A percentile compares a stretch with the other conserved stretches of the same genome.
These are phyloP conservation scores for Helicocarpus griseus DNA, from an alignment of 2,329 filamentous ascomycete genomes.

Conservation along the genomic window DNA sequence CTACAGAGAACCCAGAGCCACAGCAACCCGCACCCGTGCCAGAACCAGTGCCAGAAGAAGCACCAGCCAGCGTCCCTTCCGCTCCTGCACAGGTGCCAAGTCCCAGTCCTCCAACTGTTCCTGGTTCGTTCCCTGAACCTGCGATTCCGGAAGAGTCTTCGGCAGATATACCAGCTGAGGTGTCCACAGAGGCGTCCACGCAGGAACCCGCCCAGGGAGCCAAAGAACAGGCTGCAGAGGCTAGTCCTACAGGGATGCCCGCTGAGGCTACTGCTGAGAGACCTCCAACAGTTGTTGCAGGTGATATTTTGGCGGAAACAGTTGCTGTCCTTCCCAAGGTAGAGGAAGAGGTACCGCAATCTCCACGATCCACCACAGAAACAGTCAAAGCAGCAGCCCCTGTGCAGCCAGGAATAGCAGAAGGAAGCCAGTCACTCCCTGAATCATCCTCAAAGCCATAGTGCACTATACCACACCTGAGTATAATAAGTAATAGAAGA, in stretches of 20 bases:
- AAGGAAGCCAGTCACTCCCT: neutral
- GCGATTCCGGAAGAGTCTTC: conserved; percentile 4
- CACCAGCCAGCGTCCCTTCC: neutral
- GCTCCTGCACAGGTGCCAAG: neutral
- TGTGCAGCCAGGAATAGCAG: neutral
- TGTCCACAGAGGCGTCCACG: too few species aligned
- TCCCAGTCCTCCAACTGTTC: neutral
- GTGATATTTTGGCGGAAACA: neutral
- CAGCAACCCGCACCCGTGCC: neutral
- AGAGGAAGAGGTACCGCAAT: neutral
- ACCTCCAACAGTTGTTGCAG: neutral
- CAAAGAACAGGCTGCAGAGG: too few species aligned
- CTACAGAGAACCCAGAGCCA: neutral
- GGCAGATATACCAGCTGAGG: too few species aligned
- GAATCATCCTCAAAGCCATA: neutral
- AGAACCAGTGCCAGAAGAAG: neutral
- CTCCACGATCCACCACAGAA: neutral
- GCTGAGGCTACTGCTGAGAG: too few species aligned
- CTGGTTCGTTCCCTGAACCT: conserved; percentile 1
- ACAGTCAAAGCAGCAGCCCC: neutral
- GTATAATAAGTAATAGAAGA: too few species aligned
- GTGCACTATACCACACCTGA: neutral
- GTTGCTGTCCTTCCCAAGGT: conserved; percentile 1
- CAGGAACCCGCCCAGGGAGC: too few species aligned
- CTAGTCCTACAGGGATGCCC: too few species aligned